Conservation (phyloP, 176 grass and related monocot genomes). For the Oryza glaberrima region DNA sequence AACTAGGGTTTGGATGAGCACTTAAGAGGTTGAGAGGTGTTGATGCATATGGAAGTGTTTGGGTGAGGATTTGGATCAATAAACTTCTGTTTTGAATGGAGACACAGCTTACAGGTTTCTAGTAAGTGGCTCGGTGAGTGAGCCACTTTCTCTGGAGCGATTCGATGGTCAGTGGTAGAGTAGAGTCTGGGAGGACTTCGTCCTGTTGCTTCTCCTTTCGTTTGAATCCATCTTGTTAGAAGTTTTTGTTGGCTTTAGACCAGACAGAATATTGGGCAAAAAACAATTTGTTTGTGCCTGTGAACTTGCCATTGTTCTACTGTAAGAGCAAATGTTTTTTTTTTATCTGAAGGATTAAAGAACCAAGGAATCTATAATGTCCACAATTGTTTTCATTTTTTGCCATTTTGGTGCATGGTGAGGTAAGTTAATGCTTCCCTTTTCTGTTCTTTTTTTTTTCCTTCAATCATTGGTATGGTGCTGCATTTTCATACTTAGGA, state of each 20-base stretch:
- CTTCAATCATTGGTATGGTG: not conserved
- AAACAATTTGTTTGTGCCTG: not conserved
- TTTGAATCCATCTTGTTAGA: not conserved
- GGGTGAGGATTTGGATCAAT: not conserved
- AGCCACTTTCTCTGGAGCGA: not conserved
- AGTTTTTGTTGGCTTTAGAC: not conserved
- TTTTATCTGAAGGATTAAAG: not conserved
- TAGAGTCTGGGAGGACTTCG: not conserved
- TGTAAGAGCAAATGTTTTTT: not conserved
- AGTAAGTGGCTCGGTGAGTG: not conserved
- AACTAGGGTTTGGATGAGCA: no score
- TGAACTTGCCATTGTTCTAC: not conserved
- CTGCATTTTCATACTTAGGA: not conserved
- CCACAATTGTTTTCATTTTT: not conserved
- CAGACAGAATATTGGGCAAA: not conserved
- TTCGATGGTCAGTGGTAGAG: not conserved
- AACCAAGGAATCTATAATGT: not conserved
- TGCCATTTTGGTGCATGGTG: slow-evolving; percentile 1
- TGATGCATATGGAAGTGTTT: not conserved
- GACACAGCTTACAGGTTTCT: not conserved
- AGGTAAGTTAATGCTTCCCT: not conserved
- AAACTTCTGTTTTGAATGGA: not conserved
- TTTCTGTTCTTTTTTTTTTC: not conserved
- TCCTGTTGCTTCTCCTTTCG: not conserved
- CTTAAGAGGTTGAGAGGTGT: not conserved